Base-by-base conservation (phyloP, 805 yeast species). In the Metschnikowia noctiluminum region DNA sequence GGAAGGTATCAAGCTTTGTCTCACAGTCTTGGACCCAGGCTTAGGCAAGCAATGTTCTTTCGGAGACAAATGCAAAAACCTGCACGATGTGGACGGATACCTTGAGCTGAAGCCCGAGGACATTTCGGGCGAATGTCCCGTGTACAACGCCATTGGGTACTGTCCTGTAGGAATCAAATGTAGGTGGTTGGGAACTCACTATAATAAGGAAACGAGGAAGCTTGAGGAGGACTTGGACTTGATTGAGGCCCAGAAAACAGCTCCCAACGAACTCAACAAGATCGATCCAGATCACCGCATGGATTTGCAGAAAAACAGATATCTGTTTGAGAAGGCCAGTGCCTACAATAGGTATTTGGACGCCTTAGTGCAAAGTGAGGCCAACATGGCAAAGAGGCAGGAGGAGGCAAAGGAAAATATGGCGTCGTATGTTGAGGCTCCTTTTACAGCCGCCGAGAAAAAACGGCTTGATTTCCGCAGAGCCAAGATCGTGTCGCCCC, bases 91-190 rank as follows among this genome's bases (percentile, higher is more conserved):
- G 26, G 76, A 73, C 3, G 73, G 66, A 41, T 94, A 89, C 59
- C 64, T 94, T 30, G 68, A 62, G 0, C 64, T 78, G 26, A 92
- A 94, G 64, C 85, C 82, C 1, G 74, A 68, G 0, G 98, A 94
- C 63, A 69, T 89, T 21, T 79, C 76, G 9, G 95, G 96, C 0
- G 61, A 60, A 1, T 94, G 99, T 68, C 98, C 99, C 0, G 96
- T 89, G 3, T 90, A 71, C 62, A 72, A 71, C 32, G 85, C 87
- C 1, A 72, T 89, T 34, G 99, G 99, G 0, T 84, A 81, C 61
- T 94, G 99, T 73, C 96, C 96, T 4, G 79, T 86, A 52, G 99
- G 99, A 0, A 69, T 88, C 58, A 92, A 89, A 65, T 94, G 99
- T 70, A 80, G 97, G 59, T 94, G 96, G 89, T 76, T 94, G 49